These are phyloP conservation scores for Perkinsus olseni DNA, from an alignment of 169 alveolate species.

Conservation along the genomic window DNA sequence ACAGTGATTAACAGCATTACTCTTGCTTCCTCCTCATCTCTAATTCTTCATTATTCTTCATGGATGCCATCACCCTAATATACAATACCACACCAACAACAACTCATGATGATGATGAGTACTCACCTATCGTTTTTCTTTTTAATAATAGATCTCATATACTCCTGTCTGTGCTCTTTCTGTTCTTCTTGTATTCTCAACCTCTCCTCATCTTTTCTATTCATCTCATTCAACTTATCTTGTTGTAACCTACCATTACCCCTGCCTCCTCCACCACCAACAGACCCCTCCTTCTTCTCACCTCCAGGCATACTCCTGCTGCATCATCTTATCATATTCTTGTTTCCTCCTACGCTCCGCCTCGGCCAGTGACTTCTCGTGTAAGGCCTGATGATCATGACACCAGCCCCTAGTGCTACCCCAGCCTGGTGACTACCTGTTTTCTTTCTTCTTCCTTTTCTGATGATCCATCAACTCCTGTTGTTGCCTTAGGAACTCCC, in stretches of 20 bases:
- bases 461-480: background rate
- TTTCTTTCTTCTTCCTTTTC: background rate
- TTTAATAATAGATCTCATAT: background rate
- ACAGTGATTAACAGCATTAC: background rate
- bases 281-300: background rate
- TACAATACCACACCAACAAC: background rate
- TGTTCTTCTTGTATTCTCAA: background rate
- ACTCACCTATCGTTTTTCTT: background rate
- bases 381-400: background rate
- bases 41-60: background rate
- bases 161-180: background rate
- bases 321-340: background rate
- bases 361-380: conserved; percentile 2
- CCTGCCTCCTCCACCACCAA: background rate
- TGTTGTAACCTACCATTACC: background rate
- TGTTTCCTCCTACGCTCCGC: background rate
- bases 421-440: background rate
- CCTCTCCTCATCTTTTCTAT: background rate
- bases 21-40: background rate
- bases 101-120: background rate
- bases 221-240: background rate
- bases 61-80: background rate
- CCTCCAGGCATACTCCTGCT: conserved; percentile 5
- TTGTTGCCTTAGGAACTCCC: conserved; percentile 5
- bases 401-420: background rate